Conservation (phyloP, 805 yeast genomes). For the Saturnispora zaruensis region DNA sequence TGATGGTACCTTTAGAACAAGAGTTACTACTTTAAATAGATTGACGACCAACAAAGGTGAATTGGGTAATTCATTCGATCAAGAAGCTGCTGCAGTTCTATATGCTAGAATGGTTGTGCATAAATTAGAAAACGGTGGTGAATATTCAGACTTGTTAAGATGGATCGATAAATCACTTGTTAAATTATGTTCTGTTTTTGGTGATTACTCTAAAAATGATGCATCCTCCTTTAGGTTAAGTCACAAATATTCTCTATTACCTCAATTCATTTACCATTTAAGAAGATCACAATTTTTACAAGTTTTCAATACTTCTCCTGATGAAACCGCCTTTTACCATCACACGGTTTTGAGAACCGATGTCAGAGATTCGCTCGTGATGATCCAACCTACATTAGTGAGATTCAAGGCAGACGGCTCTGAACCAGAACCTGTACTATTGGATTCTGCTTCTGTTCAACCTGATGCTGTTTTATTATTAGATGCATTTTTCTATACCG, state of each 20-base stretch:
- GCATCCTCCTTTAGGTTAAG: constrained; percentile 74
- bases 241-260: constrained; percentile 78
- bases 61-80: constrained; percentile 71
- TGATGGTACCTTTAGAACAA: constrained; percentile 78
- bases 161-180: constrained; percentile 94
- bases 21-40: constrained; percentile 79
- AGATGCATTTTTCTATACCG: constrained; percentile 94
- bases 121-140: constrained; percentile 75
- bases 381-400: constrained; percentile 96
- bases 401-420: constrained; percentile 69
- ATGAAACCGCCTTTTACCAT: constrained; percentile 95
- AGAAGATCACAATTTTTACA: constrained; percentile 94
- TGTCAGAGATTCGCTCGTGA: constrained; percentile 82
- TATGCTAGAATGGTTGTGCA: constrained; percentile 87
- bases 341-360: constrained; percentile 89
- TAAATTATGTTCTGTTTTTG: constrained; percentile 84
- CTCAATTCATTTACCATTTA: constrained; percentile 91
- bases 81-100: constrained; percentile 94
- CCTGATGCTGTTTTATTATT: constrained; percentile 80
- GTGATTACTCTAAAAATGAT: constrained; percentile 85
- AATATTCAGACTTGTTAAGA: constrained; percentile 72
- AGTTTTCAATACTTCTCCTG: constrained; percentile 96
- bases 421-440: constrained; percentile 84
- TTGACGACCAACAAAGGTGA: constrained; percentile 43
- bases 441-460: constrained; percentile 87